A percentile compares a stretch with the other conserved stretches of the same genome.
Conservation (phyloP, 78 protist species). For the Thecamonas trahens region DNA sequence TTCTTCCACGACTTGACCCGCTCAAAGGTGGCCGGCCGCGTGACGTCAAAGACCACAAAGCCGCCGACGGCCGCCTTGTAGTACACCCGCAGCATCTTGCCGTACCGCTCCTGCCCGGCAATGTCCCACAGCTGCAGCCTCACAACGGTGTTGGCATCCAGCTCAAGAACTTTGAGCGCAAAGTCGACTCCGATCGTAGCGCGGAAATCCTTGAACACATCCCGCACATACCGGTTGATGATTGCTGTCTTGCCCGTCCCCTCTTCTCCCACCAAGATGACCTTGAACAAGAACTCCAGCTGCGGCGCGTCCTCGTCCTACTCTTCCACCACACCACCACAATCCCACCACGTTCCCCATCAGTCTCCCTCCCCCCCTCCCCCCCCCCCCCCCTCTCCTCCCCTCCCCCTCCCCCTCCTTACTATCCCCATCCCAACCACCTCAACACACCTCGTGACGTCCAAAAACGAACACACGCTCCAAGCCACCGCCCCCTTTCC, state of each 20-base stretch:
- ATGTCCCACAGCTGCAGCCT: conserved; percentile 86
- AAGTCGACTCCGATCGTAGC: conserved; percentile 89
- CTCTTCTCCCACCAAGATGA: conserved; percentile 60
- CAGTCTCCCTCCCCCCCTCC: too few relatives aligned
- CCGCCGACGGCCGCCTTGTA: conserved; percentile 94
- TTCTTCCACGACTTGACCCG: conserved; percentile 85
- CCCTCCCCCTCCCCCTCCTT: too few relatives aligned
- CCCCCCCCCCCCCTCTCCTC: too few relatives aligned
- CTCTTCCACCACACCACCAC: too few relatives aligned
- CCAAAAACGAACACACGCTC: too few relatives aligned
- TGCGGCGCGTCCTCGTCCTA: too few relatives aligned
- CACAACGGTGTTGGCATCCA: conserved; percentile 62
- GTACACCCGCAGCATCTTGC: conserved; percentile 75
- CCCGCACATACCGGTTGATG: conserved; percentile 63
- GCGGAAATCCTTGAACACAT: not conserved
- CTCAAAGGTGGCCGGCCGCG: conserved; percentile 60
- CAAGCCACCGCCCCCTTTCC: too few relatives aligned
- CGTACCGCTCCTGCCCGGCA: conserved; percentile 66
- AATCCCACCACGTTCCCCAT: too few relatives aligned
- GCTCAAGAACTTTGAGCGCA: conserved; percentile 75
- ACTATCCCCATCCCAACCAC: too few relatives aligned
- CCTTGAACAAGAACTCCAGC: conserved; percentile 51
- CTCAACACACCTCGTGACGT: too few relatives aligned
- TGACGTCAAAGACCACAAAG: conserved; percentile 85
- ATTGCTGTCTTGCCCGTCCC: conserved; percentile 65